These are phyloP conservation scores for Phytophthora kernoviae DNA, from an alignment of 352 stramenopile species.

Conservation along the genomic window DNA sequence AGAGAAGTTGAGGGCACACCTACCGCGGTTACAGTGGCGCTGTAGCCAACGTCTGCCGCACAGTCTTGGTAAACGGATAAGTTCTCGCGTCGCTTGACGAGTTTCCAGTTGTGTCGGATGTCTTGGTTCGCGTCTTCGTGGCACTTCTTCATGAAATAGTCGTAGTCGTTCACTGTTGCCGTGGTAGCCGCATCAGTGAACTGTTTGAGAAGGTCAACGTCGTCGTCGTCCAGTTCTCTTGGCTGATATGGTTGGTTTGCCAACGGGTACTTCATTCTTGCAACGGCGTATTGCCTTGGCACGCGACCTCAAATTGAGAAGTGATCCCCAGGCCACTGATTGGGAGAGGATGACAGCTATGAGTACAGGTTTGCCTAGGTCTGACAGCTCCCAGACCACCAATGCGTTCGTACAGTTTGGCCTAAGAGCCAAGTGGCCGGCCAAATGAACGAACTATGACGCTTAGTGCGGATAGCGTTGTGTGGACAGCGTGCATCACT, in stretches of 20 bases:
- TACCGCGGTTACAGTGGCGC: constrained; percentile 2
- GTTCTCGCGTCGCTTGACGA: constrained; percentile 37
- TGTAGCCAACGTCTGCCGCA: background rate
- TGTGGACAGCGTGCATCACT: too few relatives aligned
- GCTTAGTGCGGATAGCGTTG: too few relatives aligned
- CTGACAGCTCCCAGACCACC: too few relatives aligned
- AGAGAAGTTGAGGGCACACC: background rate
- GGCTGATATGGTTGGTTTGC: constrained; percentile 31
- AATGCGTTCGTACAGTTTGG: too few relatives aligned
- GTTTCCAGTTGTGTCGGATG: constrained; percentile 38
- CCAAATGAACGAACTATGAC: too few relatives aligned
- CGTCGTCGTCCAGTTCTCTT: constrained; percentile 35
- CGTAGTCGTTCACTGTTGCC: constrained; percentile 40
- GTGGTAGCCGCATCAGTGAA: constrained; percentile 34
- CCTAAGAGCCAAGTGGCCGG: too few relatives aligned
- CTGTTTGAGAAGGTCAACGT: constrained; percentile 32
- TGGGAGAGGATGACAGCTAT: background rate
- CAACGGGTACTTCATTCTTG: constrained; percentile 36
- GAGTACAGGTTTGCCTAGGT: too few relatives aligned
- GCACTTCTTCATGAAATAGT: constrained; percentile 31
- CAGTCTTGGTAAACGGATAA: constrained; percentile 43
- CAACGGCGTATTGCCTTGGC: background rate
- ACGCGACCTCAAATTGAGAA: constrained; percentile 11
- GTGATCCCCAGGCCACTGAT: constrained; percentile 1
- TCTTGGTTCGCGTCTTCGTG: constrained; percentile 30